A percentile compares a stretch with the other conserved stretches of the same genome.
phyloP scores from a whole-genome alignment of 495 filamentous ascomycete genomes.

The Penicillium alfredii region DNA sequence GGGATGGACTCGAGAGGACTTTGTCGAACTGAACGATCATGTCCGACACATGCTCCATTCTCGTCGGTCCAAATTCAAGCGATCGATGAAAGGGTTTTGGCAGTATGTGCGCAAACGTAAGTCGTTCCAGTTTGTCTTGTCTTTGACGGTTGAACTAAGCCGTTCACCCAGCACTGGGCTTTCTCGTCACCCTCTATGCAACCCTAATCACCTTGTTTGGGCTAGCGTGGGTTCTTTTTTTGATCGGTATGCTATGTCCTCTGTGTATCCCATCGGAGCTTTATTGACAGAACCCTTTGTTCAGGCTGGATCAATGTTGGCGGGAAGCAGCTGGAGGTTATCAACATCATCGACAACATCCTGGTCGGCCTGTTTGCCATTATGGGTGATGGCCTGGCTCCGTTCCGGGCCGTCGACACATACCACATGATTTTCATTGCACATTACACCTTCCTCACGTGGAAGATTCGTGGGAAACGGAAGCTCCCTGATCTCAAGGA shows the following conservation, averaged over 20 bases:
- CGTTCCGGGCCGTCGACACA: constrained; percentile 70
- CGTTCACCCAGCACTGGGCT: constrained; percentile 51
- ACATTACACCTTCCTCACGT: constrained; percentile 61
- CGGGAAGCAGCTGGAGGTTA: constrained; percentile 57
- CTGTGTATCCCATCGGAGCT: too few species aligned
- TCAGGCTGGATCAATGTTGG: constrained; percentile 76
- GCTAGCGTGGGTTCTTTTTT: constrained; percentile 74
- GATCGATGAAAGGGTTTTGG: constrained; percentile 65
- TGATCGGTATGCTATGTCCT: constrained; percentile 66
- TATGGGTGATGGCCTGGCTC: constrained; percentile 70
- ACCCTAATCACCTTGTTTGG: constrained; percentile 75
- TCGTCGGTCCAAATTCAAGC: constrained; percentile 65
- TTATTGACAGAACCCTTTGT: not conserved
- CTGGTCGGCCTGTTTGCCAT: constrained; percentile 73
- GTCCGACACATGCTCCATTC: constrained; percentile 81
- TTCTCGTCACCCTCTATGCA: constrained; percentile 73
- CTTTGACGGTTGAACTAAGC: constrained; percentile 3
- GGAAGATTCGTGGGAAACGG: constrained; percentile 61
- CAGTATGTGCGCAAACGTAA: constrained; percentile 64
- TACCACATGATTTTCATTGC: constrained; percentile 76
- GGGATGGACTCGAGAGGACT: constrained; percentile 64
- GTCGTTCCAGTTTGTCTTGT: constrained; percentile 8
- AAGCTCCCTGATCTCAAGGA: constrained; percentile 57
- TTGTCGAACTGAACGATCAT: constrained; percentile 68
- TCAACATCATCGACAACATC: constrained; percentile 72